Base-by-base conservation (phyloP, 192 early-diverging fungal species). In the Mortierella antarctica region DNA sequence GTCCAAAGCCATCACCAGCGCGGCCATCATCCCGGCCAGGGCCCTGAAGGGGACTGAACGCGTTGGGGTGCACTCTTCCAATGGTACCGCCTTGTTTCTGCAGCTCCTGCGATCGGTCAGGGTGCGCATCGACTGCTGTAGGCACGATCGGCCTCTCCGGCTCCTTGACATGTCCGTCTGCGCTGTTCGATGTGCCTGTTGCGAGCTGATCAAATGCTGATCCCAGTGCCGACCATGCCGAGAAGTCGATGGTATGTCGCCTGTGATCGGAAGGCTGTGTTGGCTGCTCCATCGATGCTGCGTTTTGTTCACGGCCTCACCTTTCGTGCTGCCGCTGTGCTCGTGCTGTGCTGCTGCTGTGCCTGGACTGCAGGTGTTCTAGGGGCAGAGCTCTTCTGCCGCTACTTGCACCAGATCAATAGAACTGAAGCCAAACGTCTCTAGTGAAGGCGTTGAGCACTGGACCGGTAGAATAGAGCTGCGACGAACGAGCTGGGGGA, bases 191-290 rank as follows among this genome's bases (percentile, higher is more conserved):
- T 62, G 60, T 14, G 41, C 5, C 15, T 44, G 41, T 8, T 41
- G 55, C 18, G 56, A 48, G 8, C 40, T 56, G 53, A 44, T 56
- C 55, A 48, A 57, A 57, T 44, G 53, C 18, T 14, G 47, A 47
- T 47, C 45, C 52, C 55, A 31, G 40, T 6, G 44, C 15, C 4
- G 17, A 23, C 53, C 52, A 73, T 21, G 54, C 46, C 12, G 71
- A 73, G 57, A 53, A 66, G 23, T 73, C 63, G 31, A 73, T 44
- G 17, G 57, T 73, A 21, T 66, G 71, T 60, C 71, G 71, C 20
- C 64, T 58, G 41, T 66, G 71, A 51, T 73, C 71, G 18, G 54
- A 7, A 13, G 54, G 50, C 23, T 70, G 58, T 48, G 39, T 44
- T 59, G 23, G 55, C 46, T 18, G 46, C 17, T 20, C 20, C 11